Base-by-base conservation (phyloP, 1,284 basidiomycete genomes). In the Moesziomyces antarcticus region DNA sequence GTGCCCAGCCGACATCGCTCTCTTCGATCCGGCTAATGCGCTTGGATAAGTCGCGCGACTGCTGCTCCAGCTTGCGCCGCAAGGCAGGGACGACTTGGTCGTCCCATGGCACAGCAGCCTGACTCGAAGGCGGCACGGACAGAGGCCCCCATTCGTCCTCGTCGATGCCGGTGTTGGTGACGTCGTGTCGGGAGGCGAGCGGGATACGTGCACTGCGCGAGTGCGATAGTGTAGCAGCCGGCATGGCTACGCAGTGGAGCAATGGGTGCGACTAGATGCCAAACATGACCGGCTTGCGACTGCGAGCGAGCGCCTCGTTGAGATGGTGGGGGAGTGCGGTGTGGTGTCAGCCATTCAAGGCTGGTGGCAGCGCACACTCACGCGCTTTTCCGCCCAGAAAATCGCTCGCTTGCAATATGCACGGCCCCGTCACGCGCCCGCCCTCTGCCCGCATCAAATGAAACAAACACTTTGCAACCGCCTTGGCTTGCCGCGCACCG, bases 21-120 rank as follows among this genome's bases (percentile, higher is more conserved):
- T 65, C 56, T 20, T 77, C 52, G 51, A 76, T 67, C 6, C 67
- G 56, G 35, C 61, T 75, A 54, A 78, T 77, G 44, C 77, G 58
- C 16, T 68, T 67, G 42, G 48, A 46, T 13, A 78, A 51, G 21
- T 63, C 37, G 4, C 53, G 41, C 11, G 63, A 65, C 22, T 78
- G 68, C 22, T 64, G 63, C 50, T 78, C 71, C 24, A 78, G 64
- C 46, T 75, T 73, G 46, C 70, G 74, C 1, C 71, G 56, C 14
- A 78, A 51, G 1, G 77, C 77, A 14, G 77, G 77, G 2, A 78
- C 74, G 0, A 78, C 59, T 30, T 76, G 69, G 16, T 76, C 74
- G 47, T 78, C 77, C 74, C 74, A 78, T 0, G 67, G 64, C 8
- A 75, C 46, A 44, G 57, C 67, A 49, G 50, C 27, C 14, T 44